Base-by-base conservation (phyloP, 2,329 filamentous ascomycete species). In the Alternaria infectoria region DNA sequence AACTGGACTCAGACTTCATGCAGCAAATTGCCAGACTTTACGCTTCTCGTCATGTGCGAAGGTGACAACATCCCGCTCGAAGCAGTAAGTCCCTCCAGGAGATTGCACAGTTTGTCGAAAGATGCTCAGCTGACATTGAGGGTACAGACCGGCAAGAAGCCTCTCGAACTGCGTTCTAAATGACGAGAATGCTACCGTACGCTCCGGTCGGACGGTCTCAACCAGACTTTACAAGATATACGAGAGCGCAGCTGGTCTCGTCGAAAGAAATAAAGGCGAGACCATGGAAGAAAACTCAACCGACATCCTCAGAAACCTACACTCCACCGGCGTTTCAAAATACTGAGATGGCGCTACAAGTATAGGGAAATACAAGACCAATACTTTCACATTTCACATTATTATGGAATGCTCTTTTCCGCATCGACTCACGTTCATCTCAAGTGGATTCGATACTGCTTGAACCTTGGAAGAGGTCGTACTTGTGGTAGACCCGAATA, bases 21-120 rank as follows among this genome's bases (percentile, higher is more conserved):
- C 36, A 17, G 36, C 9, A 17, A 40, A 5, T 40, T 0, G 36
- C 36, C 36, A 54, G 67, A 74, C 28, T 67, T 67, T 13, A 72
- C 72, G 57, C 66, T 76, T 15, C 61, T 71, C 23, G 69, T 71
- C 25, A 74, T 78, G 61, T 76, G 73, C 44, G 74, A 72, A 28
- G 71, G 72, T 49, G 70, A 74, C 23, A 71, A 74, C 58, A 74
- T 70, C 49, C 64, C 71, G 52, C 19, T 70, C 32, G 76, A 76
- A 64, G 77, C 72, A 7, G 73, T 76, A 70, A 55, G 73, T 65
- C 23, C 19, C 12, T 11, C 46, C 9, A 7, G 4, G 17, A 32
- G 10, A 11, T 13, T 1, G 15, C n/a, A 3, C 2, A 8, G 15
- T 40, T 10, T 11, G 7, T 12, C 55, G 13, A 36, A 56, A 6